Evolutionary conservation across 2,329 filamentous ascomycete species (phyloP).

Genomic region (Zalaria sp.): DNA sequence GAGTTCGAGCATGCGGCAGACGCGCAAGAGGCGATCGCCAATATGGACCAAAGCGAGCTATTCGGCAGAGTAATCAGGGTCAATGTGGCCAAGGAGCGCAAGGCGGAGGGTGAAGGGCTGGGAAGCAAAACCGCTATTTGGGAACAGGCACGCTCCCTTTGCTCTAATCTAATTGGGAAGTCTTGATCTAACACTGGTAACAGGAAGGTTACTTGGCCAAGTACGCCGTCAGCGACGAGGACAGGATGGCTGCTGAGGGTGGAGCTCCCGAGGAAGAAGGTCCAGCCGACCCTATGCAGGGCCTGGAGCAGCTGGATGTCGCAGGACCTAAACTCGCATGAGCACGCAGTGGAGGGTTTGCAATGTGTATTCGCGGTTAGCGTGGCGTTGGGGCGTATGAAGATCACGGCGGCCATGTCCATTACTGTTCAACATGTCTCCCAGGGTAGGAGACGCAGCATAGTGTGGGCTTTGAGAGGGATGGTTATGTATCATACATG

Average conservation of each 20-base stretch:
- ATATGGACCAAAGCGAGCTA: slow-evolving; percentile 95
- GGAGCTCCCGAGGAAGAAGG: slow-evolving; percentile 35
- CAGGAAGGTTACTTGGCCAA: slow-evolving; percentile 91
- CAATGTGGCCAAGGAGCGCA: slow-evolving; percentile 79
- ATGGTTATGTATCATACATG: no score
- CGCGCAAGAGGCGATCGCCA: slow-evolving; percentile 90
- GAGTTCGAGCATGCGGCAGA: slow-evolving; percentile 81
- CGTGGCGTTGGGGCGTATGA: slow-evolving; percentile 4
- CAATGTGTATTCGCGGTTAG: slow-evolving; percentile 1
- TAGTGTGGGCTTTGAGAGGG: no score
- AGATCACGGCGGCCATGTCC: not conserved
- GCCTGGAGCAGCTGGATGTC: slow-evolving; percentile 81
- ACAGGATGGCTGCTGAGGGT: slow-evolving; percentile 47
- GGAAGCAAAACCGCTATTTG: slow-evolving; percentile 90
- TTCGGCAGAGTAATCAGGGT: slow-evolving; percentile 89
- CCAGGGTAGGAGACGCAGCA: no score
- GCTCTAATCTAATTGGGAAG: not conserved
- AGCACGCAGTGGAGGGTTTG: slow-evolving; percentile 11
- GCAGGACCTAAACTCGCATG: slow-evolving; percentile 75
- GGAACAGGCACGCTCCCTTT: slow-evolving; percentile 60
- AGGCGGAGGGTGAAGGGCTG: slow-evolving; percentile 72
- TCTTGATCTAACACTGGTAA: slow-evolving; percentile 9
- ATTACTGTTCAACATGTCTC: not conserved
- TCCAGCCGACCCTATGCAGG: slow-evolving; percentile 84
- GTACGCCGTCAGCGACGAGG: slow-evolving; percentile 72